Percentiles rank a stretch among this genome's conserved stretches.
Evolutionary conservation across 768 basidiomycete species (phyloP).

Genomic region (Termitomyces titanicus): DNA sequence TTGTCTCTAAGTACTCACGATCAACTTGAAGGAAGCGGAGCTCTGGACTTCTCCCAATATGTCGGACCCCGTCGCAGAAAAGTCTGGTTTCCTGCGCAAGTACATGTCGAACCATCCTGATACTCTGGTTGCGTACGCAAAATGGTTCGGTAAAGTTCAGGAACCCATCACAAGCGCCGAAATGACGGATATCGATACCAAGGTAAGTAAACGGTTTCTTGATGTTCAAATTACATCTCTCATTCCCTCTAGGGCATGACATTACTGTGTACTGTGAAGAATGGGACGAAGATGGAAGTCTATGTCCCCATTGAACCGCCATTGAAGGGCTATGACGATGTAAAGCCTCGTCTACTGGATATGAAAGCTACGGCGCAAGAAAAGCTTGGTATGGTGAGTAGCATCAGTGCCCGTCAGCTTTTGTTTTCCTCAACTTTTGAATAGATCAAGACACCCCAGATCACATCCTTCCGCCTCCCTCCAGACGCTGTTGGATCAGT

Average conservation of each 20-base stretch:
- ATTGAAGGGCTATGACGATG: constrained; percentile 71
- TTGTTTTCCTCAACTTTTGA: neutral
- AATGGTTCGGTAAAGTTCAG: constrained; percentile 65
- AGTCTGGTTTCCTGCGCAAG: constrained; percentile 72
- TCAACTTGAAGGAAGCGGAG: too few relatives aligned
- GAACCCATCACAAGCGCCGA: constrained; percentile 56
- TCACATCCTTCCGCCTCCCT: constrained; percentile 53
- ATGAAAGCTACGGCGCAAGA: constrained; percentile 85
- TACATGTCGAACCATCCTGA: constrained; percentile 87
- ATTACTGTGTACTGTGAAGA: constrained; percentile 56
- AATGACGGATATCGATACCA: constrained; percentile 67
- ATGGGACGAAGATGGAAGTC: constrained; percentile 43
- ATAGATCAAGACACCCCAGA: constrained; percentile 60
- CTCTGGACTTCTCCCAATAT: constrained; percentile 25
- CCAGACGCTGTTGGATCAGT: constrained; percentile 19
- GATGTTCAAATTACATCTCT: neutral
- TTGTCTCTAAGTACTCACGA: too few relatives aligned
- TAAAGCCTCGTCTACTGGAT: constrained; percentile 71
- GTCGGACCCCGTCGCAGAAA: constrained; percentile 72
- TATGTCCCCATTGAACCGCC: constrained; percentile 67
- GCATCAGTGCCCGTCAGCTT: neutral
- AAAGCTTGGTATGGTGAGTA: constrained; percentile 69
- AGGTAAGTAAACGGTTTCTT: constrained; percentile 34
- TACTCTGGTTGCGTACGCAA: constrained; percentile 81
- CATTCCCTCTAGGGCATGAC: constrained; percentile 50